Evolutionary conservation across 202 grass and related monocot genomes (phyloP).

Genomic region (Carex arenaria): DNA sequence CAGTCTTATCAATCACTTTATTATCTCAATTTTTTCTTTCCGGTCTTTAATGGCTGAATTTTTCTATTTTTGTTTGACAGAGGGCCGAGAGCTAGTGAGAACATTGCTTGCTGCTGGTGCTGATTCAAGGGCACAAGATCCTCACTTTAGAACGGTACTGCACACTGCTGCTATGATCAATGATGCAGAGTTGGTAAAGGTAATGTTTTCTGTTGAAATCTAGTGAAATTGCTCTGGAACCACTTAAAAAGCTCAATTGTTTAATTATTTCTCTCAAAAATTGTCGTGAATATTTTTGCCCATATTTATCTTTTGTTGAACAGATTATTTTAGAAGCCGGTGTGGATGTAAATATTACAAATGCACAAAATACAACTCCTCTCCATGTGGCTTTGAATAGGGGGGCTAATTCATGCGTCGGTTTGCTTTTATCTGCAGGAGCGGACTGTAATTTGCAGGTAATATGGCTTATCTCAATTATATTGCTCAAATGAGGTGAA

Average conservation of each 20-base stretch:
- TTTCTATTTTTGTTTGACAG: constrained; percentile 38
- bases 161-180: constrained; percentile 99
- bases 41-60: constrained; percentile 19
- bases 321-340: constrained; percentile 96
- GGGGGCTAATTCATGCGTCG: constrained; percentile 93
- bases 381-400: constrained; percentile 97
- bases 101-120: constrained; percentile 89
- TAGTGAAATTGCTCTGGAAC: neutral
- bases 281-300: neutral
- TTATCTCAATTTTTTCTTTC: constrained; percentile 24
- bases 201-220: constrained; percentile 30
- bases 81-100: constrained; percentile 88
- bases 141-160: constrained; percentile 77
- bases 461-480: neutral
- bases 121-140: constrained; percentile 83
- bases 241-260: neutral
- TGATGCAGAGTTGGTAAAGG: constrained; percentile 90
- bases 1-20: neutral
- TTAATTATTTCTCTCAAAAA: constrained; percentile 10
- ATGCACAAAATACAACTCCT: constrained; percentile 91
- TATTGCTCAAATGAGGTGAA: neutral
- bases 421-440: constrained; percentile 90
- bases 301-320: constrained; percentile 26
- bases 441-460: constrained; percentile 98
- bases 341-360: constrained; percentile 94